Conservation (phyloP, 2,329 filamentous ascomycete species). For the Penicillium sp. region DNA sequence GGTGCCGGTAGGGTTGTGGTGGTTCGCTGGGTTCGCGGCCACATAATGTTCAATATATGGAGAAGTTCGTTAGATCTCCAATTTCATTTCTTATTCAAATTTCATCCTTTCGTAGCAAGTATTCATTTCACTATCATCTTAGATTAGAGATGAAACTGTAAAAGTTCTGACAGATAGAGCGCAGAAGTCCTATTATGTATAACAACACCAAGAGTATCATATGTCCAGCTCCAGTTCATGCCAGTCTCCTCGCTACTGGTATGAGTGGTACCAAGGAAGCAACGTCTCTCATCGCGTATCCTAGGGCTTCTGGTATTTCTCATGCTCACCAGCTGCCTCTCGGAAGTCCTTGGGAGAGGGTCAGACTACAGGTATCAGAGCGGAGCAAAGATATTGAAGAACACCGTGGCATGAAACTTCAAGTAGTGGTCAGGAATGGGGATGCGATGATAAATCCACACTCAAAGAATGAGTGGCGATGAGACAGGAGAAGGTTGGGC, state of each 20-base stretch:
- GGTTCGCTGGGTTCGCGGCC: neutral
- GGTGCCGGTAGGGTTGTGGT: neutral
- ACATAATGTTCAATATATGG: neutral
- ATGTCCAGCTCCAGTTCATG: neutral
- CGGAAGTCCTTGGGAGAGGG: too few relatives aligned
- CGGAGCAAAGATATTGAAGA: too few relatives aligned
- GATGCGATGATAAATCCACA: too few relatives aligned
- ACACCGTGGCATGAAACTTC: too few relatives aligned
- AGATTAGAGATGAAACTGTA: neutral
- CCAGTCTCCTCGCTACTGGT: constrained; percentile 14
- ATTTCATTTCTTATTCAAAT: neutral
- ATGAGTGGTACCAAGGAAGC: too few relatives aligned
- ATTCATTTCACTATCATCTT: neutral
- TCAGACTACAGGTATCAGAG: too few relatives aligned
- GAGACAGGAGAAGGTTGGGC: too few relatives aligned
- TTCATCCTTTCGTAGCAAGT: neutral
- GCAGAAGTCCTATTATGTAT: neutral
- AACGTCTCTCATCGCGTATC: too few relatives aligned
- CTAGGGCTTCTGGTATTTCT: too few relatives aligned
- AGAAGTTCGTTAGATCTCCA: neutral
- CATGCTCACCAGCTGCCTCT: too few relatives aligned
- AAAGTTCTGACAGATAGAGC: neutral
- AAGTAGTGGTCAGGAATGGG: too few relatives aligned
- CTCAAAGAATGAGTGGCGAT: too few relatives aligned
- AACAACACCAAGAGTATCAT: neutral